phyloP scores from a whole-genome alignment of 208 protist species.

The Crithidia thermophila region DNA sequence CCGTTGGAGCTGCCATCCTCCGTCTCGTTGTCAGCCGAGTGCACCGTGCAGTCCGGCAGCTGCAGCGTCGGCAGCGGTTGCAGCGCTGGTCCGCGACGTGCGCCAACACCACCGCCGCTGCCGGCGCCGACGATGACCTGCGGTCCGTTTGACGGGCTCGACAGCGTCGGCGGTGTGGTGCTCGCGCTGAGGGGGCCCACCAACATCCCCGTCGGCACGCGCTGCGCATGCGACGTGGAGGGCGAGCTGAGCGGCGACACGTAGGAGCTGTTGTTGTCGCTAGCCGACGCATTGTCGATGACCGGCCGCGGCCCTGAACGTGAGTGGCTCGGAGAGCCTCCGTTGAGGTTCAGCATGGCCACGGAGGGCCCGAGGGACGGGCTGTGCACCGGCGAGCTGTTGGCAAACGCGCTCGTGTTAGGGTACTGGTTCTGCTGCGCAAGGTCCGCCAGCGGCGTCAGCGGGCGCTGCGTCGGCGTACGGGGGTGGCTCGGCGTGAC shows the following conservation, averaged over 20 bases:
- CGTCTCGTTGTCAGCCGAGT: not conserved
- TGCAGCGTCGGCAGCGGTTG: slow-evolving; percentile 6
- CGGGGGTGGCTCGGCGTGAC: slow-evolving; percentile 30
- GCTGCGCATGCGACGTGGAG: not conserved
- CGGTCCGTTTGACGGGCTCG: slow-evolving; percentile 8
- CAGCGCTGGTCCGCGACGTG: not conserved
- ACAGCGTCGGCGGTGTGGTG: slow-evolving; percentile 4
- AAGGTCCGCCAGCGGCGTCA: slow-evolving; percentile 53
- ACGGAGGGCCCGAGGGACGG: not conserved
- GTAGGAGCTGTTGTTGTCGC: slow-evolving; percentile 13
- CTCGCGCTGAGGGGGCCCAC: not conserved
- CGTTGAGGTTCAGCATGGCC: not conserved
- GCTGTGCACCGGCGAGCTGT: slow-evolving; percentile 17
- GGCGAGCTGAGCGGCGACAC: slow-evolving; percentile 18
- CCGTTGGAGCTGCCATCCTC: not conserved
- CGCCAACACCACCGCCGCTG: not conserved
- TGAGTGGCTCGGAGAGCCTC: not conserved
- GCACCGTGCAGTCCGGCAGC: slow-evolving; percentile 9
- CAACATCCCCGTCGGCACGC: not conserved
- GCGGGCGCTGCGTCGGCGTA: slow-evolving; percentile 33
- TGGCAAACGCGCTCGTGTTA: slow-evolving; percentile 12
- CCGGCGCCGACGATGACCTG: not conserved
- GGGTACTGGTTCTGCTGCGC: slow-evolving; percentile 24
- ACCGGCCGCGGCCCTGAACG: not conserved
- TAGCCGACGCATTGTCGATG: not conserved